A percentile compares a stretch with the other conserved stretches of the same genome.
phyloP scores from a whole-genome alignment of 2,329 filamentous ascomycete species.

The Aspergillus novofumigatus region DNA sequence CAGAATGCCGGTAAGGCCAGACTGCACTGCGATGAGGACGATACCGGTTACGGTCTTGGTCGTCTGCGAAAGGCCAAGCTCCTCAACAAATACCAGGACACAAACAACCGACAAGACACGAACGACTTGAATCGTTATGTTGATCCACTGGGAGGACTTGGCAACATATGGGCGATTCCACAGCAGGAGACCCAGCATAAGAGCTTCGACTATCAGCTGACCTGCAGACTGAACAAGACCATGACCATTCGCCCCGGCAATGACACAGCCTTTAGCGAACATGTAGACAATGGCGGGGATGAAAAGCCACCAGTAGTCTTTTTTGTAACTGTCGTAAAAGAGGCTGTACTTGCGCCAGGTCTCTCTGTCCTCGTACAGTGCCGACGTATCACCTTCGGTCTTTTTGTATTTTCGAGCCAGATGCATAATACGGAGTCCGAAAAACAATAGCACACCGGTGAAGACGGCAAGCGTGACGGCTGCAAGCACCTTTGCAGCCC shows the following conservation, averaged over 20 bases:
- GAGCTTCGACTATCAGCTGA: slow-evolving; percentile 73
- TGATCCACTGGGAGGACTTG: slow-evolving; percentile 86
- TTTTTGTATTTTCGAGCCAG: slow-evolving; percentile 71
- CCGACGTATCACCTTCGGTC: slow-evolving; percentile 65
- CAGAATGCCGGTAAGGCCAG: slow-evolving; percentile 72
- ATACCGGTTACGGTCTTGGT: slow-evolving; percentile 92
- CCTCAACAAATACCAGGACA: slow-evolving; percentile 88
- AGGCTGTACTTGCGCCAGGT: slow-evolving; percentile 94
- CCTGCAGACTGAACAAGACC: slow-evolving; percentile 76
- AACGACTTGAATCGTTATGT: slow-evolving; percentile 84
- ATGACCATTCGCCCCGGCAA: slow-evolving; percentile 80
- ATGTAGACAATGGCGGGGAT: slow-evolving; percentile 85
- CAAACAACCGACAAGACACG: slow-evolving; percentile 84
- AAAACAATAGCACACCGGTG: slow-evolving; percentile 75
- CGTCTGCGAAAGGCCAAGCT: slow-evolving; percentile 83
- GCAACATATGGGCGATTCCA: slow-evolving; percentile 85
- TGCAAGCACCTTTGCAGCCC: slow-evolving; percentile 82
- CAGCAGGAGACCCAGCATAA: slow-evolving; percentile 74
- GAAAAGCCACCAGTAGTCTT: slow-evolving; percentile 96
- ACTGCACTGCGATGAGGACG: slow-evolving; percentile 89
- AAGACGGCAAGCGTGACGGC: slow-evolving; percentile 76
- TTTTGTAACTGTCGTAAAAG: slow-evolving; percentile 95
- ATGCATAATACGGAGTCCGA: slow-evolving; percentile 76
- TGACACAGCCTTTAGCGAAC: slow-evolving; percentile 80
- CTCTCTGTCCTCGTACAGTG: slow-evolving; percentile 81